Evolutionary conservation across 2,329 filamentous ascomycete genomes (phyloP).

Genomic region (Ascochyta lentis): DNA sequence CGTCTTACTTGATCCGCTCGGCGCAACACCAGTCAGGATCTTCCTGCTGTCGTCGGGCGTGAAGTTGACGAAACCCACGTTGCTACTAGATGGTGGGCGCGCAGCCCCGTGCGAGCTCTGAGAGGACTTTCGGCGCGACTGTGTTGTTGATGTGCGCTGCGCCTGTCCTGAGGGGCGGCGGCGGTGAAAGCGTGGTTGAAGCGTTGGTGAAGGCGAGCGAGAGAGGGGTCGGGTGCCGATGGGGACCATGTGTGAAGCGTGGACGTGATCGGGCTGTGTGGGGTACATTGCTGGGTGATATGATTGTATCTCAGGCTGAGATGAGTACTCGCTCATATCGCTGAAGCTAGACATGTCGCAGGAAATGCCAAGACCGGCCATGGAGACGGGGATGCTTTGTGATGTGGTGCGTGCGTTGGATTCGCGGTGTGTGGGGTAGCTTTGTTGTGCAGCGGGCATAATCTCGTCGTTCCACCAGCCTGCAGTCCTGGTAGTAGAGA

Average conservation of each 20-base stretch:
- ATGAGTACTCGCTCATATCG: slow-evolving; percentile 19
- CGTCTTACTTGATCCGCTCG: slow-evolving; percentile 89
- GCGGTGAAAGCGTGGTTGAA: slow-evolving; percentile 37
- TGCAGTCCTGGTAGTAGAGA: slow-evolving; percentile 29
- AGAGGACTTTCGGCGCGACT: slow-evolving; percentile 6
- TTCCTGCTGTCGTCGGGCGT: slow-evolving; percentile 79
- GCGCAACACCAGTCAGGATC: slow-evolving; percentile 88
- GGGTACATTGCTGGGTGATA: slow-evolving; percentile 10
- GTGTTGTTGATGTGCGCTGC: slow-evolving; percentile 5
- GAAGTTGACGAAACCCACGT: slow-evolving; percentile 84
- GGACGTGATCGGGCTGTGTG: not conserved
- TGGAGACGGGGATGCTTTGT: slow-evolving; percentile 20
- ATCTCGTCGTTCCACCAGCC: slow-evolving; percentile 38
- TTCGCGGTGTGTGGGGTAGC: slow-evolving; percentile 26
- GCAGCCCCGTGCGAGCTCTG: slow-evolving; percentile 27
- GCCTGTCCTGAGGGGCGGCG: slow-evolving; percentile 25
- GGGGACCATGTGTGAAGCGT: slow-evolving; percentile 21
- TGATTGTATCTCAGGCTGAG: slow-evolving; percentile 15
- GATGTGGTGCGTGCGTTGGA: slow-evolving; percentile 28
- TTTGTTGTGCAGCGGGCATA: slow-evolving; percentile 23
- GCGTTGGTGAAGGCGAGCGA: slow-evolving; percentile 31
- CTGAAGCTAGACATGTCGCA: slow-evolving; percentile 37
- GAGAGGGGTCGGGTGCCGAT: slow-evolving; percentile 33
- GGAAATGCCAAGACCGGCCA: slow-evolving; percentile 42
- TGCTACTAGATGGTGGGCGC: slow-evolving; percentile 55